Conservation (phyloP, 140 eudicot species). For the Cichorium intybus region DNA sequence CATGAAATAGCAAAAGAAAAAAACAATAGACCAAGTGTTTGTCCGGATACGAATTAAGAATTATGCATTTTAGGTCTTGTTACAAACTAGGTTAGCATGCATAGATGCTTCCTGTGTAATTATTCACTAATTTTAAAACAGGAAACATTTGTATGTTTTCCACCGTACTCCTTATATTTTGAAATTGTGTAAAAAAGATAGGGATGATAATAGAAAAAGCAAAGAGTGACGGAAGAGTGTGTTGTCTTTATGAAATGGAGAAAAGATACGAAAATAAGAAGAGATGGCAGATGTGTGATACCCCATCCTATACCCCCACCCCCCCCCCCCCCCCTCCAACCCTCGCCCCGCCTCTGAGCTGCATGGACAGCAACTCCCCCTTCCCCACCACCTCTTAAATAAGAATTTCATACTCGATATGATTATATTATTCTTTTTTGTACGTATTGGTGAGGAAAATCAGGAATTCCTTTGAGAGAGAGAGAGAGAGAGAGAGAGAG, state of each 20-base stretch:
- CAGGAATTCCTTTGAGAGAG: constrained; percentile 14
- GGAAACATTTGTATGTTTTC: not conserved
- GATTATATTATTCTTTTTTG: constrained; percentile 14
- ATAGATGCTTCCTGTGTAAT: not conserved
- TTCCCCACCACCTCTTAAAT: constrained; percentile 26
- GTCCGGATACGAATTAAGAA: no score
- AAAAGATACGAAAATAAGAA: constrained; percentile 25
- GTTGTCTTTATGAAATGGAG: constrained; percentile 33
- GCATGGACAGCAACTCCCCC: constrained; percentile 29
- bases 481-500: constrained; percentile 16
- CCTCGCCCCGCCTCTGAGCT: constrained; percentile 9
- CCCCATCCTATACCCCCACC: constrained; percentile 4
- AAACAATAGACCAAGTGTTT: no score
- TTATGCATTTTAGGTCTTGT: not conserved
- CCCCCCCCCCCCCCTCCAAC: not conserved
- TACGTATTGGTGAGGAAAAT: constrained; percentile 16
- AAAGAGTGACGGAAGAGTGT: constrained; percentile 23
- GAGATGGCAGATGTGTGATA: constrained; percentile 8
- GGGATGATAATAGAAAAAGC: constrained; percentile 18
- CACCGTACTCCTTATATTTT: not conserved
- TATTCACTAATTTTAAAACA: not conserved
- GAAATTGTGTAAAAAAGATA: not conserved
- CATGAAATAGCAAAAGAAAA: no score
- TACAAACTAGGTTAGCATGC: not conserved
- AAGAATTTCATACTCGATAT: constrained; percentile 5